These are phyloP conservation scores for Candida incommunis DNA, from an alignment of 805 yeast species.

Conservation along the genomic window DNA sequence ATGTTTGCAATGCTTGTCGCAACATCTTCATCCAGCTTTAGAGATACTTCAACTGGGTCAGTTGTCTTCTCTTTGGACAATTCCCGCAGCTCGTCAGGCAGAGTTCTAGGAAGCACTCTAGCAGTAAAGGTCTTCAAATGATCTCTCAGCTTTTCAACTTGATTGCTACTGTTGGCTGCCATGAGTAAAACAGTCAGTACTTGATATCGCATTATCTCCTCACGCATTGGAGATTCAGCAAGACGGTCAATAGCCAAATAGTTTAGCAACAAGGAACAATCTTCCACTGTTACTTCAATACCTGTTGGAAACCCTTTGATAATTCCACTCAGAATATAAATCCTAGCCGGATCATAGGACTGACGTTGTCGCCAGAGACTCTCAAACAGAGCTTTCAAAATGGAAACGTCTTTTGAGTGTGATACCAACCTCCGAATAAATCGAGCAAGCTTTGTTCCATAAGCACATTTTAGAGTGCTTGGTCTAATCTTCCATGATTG, in stretches of 20 bases:
- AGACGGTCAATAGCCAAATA: neutral
- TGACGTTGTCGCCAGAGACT: conserved; percentile 1
- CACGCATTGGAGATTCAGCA: neutral
- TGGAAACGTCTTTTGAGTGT: neutral
- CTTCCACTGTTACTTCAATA: neutral
- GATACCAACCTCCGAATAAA: conserved; percentile 2
- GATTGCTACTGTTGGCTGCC: neutral
- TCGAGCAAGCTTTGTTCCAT: conserved; percentile 14
- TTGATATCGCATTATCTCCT: neutral
- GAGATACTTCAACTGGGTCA: conserved; percentile 6
- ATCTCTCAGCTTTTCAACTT: neutral
- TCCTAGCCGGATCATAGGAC: neutral
- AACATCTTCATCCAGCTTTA: conserved; percentile 2
- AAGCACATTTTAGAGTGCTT: conserved; percentile 11
- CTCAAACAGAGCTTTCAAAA: neutral
- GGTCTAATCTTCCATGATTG: conserved; percentile 3
- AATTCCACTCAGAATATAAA: neutral
- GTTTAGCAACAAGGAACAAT: neutral
- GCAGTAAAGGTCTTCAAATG: neutral
- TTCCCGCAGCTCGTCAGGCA: neutral
- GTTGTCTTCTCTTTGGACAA: neutral
- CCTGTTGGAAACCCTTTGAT: neutral
- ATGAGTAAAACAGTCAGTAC: neutral
- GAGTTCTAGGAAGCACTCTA: neutral
- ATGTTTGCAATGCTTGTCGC: conserved; percentile 6